Conservation (phyloP, 495 filamentous ascomycete species). For the Aspergillus affinis region DNA sequence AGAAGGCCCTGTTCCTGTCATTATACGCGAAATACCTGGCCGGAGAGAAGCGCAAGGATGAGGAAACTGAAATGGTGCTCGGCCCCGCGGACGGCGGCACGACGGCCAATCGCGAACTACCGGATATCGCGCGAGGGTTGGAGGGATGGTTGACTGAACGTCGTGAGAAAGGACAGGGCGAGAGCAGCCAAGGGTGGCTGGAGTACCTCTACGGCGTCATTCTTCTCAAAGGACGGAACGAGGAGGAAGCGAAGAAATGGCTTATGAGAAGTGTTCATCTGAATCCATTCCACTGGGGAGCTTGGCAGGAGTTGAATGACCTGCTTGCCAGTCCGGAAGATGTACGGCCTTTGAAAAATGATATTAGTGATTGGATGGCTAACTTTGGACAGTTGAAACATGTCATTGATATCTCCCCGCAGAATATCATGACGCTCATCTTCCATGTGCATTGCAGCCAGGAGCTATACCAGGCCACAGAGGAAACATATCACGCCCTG, state of each 20-base stretch:
- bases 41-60: slow-evolving; percentile 93
- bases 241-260: slow-evolving; percentile 76
- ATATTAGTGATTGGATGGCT: slow-evolving; percentile 6
- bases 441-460: slow-evolving; percentile 89
- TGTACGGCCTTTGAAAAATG: slow-evolving; percentile 49
- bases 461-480: slow-evolving; percentile 83
- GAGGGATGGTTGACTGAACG: slow-evolving; percentile 73
- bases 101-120: slow-evolving; percentile 79
- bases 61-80: slow-evolving; percentile 96
- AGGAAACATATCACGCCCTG: slow-evolving; percentile 66
- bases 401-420: slow-evolving; percentile 64
- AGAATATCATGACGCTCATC: slow-evolving; percentile 89
- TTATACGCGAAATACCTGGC: slow-evolving; percentile 90
- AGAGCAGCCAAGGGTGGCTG: slow-evolving; percentile 85
- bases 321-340: slow-evolving; percentile 80
- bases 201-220: slow-evolving; percentile 94
- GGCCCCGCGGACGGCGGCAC: slow-evolving; percentile 85
- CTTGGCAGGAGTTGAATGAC: slow-evolving; percentile 84
- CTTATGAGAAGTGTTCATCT: slow-evolving; percentile 79
- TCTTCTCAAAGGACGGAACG: slow-evolving; percentile 86
- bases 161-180: slow-evolving; percentile 54
- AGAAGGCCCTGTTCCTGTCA: slow-evolving; percentile 88
- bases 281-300: slow-evolving; percentile 93
- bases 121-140: slow-evolving; percentile 69
- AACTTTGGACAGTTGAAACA: slow-evolving; percentile 50